phyloP scores from a whole-genome alignment of 495 filamentous ascomycete genomes.

The Glonium stellatum region DNA sequence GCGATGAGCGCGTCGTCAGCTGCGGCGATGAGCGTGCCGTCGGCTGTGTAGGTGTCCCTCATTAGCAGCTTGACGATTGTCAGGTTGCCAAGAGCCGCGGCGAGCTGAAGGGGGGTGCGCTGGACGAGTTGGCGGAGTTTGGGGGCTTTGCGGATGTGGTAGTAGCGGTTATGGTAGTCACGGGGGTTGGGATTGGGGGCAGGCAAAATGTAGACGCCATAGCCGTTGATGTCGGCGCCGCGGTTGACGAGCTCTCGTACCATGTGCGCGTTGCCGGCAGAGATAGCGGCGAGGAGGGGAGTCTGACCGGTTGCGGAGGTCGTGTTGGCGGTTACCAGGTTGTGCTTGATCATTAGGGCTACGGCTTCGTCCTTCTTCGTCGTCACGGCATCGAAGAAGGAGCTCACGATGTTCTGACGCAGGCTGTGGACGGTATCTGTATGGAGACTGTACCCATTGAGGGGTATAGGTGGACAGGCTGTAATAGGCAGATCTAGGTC shows the following conservation, averaged over 20 bases:
- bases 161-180: no score
- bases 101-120: constrained; percentile 13
- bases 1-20: constrained; percentile 28
- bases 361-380: constrained; percentile 18
- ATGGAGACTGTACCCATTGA: no score
- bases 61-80: constrained; percentile 23
- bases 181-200: no score
- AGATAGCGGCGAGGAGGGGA: constrained; percentile 17
- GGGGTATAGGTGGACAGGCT: no score
- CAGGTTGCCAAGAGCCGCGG: constrained; percentile 16
- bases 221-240: constrained; percentile 18
- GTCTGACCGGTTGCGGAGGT: constrained; percentile 10
- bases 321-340: constrained; percentile 15
- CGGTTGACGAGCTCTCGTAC: constrained; percentile 22
- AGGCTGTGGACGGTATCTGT: not conserved
- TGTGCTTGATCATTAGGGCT: constrained; percentile 10
- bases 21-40: no score
- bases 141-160: no score
- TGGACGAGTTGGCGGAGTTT: no score
- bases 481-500: no score
- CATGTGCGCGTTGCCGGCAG: constrained; percentile 13
- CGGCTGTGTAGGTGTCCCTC: constrained; percentile 19
- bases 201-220: constrained; percentile 4
- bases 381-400: constrained; percentile 13
- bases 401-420: constrained; percentile 10